These are phyloP conservation scores for Camelina sativa DNA, from an alignment of 345 rosid genomes.

Conservation along the genomic window DNA sequence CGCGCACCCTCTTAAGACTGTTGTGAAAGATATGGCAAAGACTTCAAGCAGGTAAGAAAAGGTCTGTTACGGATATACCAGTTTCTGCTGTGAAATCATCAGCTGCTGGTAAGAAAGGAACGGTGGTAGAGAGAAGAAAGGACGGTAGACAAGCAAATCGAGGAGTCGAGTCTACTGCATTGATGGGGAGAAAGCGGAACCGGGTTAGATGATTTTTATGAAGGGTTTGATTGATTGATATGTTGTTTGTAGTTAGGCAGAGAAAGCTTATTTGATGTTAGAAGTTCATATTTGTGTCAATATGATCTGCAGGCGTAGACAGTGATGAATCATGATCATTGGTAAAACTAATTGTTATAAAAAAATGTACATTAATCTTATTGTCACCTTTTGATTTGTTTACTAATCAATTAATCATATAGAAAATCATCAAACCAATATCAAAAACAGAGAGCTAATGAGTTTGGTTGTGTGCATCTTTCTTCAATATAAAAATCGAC, in stretches of 20 bases:
- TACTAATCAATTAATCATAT: neutral
- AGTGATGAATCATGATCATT: neutral
- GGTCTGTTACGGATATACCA: conserved; percentile 43
- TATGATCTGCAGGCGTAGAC: conserved; percentile 9
- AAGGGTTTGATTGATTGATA: conserved; percentile 26
- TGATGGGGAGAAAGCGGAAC: conserved; percentile 56
- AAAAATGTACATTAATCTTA: conserved; percentile 25
- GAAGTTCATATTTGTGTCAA: neutral
- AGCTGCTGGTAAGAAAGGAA: conserved; percentile 44
- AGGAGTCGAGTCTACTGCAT: conserved; percentile 38
- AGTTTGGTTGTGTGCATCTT: too few species aligned
- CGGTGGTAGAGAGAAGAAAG: conserved; percentile 17
- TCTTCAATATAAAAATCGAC: too few species aligned
- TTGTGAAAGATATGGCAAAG: conserved; percentile 32
- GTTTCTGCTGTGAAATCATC: conserved; percentile 51
- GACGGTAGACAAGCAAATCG: conserved; percentile 22
- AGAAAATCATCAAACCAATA: neutral
- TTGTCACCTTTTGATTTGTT: neutral
- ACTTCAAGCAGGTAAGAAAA: conserved; percentile 44
- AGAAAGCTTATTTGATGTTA: conserved; percentile 22
- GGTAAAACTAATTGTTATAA: conserved; percentile 18
- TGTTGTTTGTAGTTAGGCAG: conserved; percentile 35
- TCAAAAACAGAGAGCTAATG: too few species aligned
- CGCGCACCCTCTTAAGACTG: conserved; percentile 19
- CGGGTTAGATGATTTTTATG: conserved; percentile 49